Conservation (phyloP, 768 basidiomycete genomes). For the Rhodotorula graminis region DNA sequence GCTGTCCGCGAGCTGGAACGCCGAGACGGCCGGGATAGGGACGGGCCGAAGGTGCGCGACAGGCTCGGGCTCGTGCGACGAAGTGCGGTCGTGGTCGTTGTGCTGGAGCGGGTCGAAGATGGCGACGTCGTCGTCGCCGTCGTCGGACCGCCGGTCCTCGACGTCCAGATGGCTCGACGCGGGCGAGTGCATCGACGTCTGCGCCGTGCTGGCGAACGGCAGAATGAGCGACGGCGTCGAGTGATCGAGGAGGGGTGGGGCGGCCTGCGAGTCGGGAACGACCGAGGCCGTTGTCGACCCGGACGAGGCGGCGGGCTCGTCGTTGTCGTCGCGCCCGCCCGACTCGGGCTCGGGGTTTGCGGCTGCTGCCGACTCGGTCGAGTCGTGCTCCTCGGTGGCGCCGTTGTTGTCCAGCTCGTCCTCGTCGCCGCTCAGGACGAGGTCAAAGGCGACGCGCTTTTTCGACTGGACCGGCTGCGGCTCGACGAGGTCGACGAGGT, state of each 20-base stretch:
- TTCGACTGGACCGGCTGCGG: neutral
- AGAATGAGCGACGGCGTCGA: too few species aligned
- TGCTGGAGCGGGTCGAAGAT: slow-evolving; percentile 10
- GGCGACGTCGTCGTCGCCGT: neutral
- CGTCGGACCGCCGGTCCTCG: slow-evolving; percentile 1
- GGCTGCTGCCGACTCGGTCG: too few species aligned
- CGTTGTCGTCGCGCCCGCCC: neutral
- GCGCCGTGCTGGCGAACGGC: neutral
- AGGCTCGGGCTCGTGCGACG: neutral
- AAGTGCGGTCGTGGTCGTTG: neutral
- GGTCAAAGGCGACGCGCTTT: slow-evolving; percentile 19
- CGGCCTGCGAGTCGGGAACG: slow-evolving; percentile 31
- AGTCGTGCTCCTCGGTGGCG: too few species aligned
- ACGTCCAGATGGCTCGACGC: slow-evolving; percentile 18
- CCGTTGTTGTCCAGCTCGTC: neutral
- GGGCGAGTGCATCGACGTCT: slow-evolving; percentile 14
- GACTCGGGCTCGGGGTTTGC: too few species aligned
- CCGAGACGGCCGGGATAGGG: slow-evolving; percentile 7
- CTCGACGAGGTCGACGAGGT: neutral
- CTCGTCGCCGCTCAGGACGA: neutral
- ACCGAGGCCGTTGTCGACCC: slow-evolving; percentile 5
- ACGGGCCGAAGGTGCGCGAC: neutral
- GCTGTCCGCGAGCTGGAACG: slow-evolving; percentile 4
- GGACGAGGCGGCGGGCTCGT: neutral
- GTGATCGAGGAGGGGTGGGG: neutral